A percentile compares a stretch with the other conserved stretches of the same genome.
Evolutionary conservation across 23 red algal species (phyloP).

Genomic region (Gracilaria gracilis): DNA sequence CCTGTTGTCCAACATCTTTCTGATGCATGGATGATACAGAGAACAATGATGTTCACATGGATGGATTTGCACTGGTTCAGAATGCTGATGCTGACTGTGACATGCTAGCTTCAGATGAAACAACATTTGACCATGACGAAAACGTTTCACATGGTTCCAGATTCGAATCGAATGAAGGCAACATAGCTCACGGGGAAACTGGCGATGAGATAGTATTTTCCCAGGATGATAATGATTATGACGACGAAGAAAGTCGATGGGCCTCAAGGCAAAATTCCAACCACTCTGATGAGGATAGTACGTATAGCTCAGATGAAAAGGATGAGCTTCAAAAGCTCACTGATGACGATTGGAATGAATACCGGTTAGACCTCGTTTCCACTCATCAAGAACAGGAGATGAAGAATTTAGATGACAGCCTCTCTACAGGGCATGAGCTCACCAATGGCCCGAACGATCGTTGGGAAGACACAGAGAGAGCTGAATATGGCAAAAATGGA

Average conservation of each 20-base stretch:
- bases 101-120: neutral
- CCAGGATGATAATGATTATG: neutral
- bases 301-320: no score
- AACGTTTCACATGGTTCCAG: neutral
- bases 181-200: neutral
- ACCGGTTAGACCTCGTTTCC: neutral
- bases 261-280: neutral
- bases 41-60: neutral
- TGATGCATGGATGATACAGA: no score
- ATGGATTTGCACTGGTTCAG: slow-evolving; percentile 7
- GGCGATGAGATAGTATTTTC: neutral
- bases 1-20: no score
- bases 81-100: neutral
- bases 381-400: neutral
- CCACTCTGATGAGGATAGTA: neutral
- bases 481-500: neutral
- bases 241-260: neutral
- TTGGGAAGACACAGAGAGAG: no score
- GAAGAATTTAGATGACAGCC: neutral
- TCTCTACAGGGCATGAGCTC: no score
- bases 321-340: neutral
- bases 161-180: neutral
- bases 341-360: neutral
- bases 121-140: neutral
- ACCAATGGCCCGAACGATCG: no score